These are phyloP conservation scores for Penicillium sp. DNA, from an alignment of 2,329 filamentous ascomycete species.

Conservation along the genomic window DNA sequence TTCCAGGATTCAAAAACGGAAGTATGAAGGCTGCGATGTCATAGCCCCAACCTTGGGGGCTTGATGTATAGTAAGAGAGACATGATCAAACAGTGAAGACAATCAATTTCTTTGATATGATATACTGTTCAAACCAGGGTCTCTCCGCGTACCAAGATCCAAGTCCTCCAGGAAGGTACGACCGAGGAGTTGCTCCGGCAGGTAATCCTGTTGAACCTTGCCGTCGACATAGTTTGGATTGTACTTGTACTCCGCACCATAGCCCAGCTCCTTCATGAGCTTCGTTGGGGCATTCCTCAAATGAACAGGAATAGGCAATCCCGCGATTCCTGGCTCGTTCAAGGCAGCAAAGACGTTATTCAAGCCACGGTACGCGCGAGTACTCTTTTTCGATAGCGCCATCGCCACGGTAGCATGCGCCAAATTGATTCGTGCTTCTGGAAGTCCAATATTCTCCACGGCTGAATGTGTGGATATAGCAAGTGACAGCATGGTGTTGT, in stretches of 20 bases:
- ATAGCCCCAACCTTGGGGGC: neutral
- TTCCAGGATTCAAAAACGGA: neutral
- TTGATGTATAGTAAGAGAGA: neutral
- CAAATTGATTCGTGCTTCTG: conserved; percentile 88
- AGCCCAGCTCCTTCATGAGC: conserved; percentile 89
- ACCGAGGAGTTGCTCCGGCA: conserved; percentile 73
- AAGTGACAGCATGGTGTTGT: conserved; percentile 76
- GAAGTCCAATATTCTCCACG: conserved; percentile 89
- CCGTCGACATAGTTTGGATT: conserved; percentile 87
- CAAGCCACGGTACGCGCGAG: conserved; percentile 76
- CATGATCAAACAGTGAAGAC: neutral
- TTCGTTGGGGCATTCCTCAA: conserved; percentile 87
- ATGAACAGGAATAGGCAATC: conserved; percentile 79
- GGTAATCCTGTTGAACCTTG: conserved; percentile 78
- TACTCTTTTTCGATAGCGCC: conserved; percentile 78
- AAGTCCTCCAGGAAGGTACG: conserved; percentile 73
- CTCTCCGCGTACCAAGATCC: conserved; percentile 75
- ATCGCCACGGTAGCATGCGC: conserved; percentile 84
- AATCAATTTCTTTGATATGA: neutral
- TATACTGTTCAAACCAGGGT: conserved; percentile 58
- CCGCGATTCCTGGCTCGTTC: conserved; percentile 77
- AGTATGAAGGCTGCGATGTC: neutral
- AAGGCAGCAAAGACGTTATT: conserved; percentile 77
- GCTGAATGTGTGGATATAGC: conserved; percentile 85
- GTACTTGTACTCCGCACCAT: conserved; percentile 92